Evolutionary conservation across 345 rosid genomes (phyloP), one percentile per base, ranked within the genome.

Genomic region (Bruguiera gymnorhiza): DNA sequence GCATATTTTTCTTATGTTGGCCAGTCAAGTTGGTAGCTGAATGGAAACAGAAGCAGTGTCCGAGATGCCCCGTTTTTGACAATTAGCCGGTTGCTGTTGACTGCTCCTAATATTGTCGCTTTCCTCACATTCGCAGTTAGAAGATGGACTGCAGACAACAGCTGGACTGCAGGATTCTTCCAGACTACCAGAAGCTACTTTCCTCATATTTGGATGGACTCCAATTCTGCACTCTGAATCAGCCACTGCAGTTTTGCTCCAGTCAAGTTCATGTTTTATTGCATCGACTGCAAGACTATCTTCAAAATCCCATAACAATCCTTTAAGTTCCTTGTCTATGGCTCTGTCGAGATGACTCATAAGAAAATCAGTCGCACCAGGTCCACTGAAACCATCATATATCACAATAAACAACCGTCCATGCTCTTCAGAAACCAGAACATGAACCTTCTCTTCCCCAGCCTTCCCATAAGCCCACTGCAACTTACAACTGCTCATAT

Each of bases 401-500:
- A 94, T 94, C 61, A 96, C 98, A 23, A 91, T 85, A 80, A 84
- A 94, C 58, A 94, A 77, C 98, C 98, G 91, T 70, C 98, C 97
- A 73, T 94, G 97, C 70, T 94, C 97, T 76, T 94, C 98, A n/a
- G 97, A 94, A 69, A 94, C 88, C 78, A 94, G 96, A 30, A 94
- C 94, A 70, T 94, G 98, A 70, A 94, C 93, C 77, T 96, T 85
- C 70, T 94, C 98, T 84, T 94, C 98, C 53, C 98, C 98, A 48
- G 98, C 98, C 84, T 86, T 94, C 75, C 98, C 98, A 75, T 94
- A 97, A 71, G 97, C 97, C 98, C 97, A 94, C 73, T 94, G 97
- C 83, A 94, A 83, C 81, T 94, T 82, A 52, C 83, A 83, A 72
- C 86, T 79, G 73, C 80, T 82, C 23, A 80, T 75, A 68, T 82